Percentiles rank a stretch among this genome's conserved stretches.
Evolutionary conservation across 176 grass and related monocot species (phyloP).

Genomic region (Paspalum vaginatum): DNA sequence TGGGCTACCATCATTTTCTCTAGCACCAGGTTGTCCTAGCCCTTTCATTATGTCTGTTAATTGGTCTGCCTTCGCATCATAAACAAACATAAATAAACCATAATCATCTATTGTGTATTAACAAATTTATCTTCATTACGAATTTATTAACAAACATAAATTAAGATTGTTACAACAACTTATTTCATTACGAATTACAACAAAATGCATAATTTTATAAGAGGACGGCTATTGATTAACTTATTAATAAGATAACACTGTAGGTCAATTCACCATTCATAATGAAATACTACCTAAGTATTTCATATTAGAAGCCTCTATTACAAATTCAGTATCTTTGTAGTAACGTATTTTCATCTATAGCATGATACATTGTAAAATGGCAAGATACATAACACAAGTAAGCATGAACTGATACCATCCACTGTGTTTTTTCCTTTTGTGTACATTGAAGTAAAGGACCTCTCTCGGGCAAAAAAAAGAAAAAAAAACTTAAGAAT

Average conservation of each 20-base stretch:
- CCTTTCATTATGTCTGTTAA: slow-evolving; percentile 28
- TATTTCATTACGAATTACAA: background rate
- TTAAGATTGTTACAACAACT: background rate
- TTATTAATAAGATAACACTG: slow-evolving; percentile 21
- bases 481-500: background rate
- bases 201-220: background rate
- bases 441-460: slow-evolving; percentile 19
- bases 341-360: slow-evolving; percentile 28
- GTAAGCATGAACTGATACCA: slow-evolving; percentile 11
- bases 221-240: slow-evolving; percentile 12
- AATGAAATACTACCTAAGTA: slow-evolving; percentile 24
- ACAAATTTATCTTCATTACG: slow-evolving; percentile 7
- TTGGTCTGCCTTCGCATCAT: slow-evolving; percentile 49
- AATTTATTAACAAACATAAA: slow-evolving; percentile 33
- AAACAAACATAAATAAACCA: slow-evolving; percentile 53
- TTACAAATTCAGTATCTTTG: slow-evolving; percentile 41
- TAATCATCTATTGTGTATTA: slow-evolving; percentile 36
- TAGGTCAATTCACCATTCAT: slow-evolving; percentile 22
- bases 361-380: slow-evolving; percentile 37
- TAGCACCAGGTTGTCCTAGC: slow-evolving; percentile 31
- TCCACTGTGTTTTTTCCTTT: slow-evolving; percentile 8
- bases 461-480: background rate
- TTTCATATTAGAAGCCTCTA: slow-evolving; percentile 29
- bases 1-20: slow-evolving; percentile 17
- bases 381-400: slow-evolving; percentile 35